Evolutionary conservation across 768 basidiomycete genomes (phyloP).

Genomic region (Tylopilus subfusipes): DNA sequence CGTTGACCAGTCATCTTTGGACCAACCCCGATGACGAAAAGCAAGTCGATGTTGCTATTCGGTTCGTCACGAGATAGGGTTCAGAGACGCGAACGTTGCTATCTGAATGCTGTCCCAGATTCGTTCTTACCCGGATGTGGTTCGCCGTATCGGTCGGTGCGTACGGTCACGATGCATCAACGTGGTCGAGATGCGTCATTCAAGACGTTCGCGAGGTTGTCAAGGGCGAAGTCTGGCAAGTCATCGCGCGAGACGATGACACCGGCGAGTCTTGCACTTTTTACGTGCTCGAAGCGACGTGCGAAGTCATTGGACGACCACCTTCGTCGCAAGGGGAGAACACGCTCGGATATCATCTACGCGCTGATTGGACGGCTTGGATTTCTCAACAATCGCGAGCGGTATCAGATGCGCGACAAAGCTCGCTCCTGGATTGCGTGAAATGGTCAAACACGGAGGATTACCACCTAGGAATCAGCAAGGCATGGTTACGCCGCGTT

Average conservation of each 20-base stretch:
- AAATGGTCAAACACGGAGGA: conserved; percentile 73
- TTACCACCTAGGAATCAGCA: conserved; percentile 64
- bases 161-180: conserved; percentile 26
- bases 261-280: conserved; percentile 32
- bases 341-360: conserved; percentile 26
- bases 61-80: conserved; percentile 38
- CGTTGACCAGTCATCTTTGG: conserved; percentile 52
- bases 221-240: conserved; percentile 56
- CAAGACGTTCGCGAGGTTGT: conserved; percentile 52
- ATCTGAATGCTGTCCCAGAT: conserved; percentile 40
- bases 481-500: conserved; percentile 53
- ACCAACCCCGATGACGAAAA: conserved; percentile 53
- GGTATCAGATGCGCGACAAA: background rate
- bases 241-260: conserved; percentile 33
- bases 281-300: conserved; percentile 67
- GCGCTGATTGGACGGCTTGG: conserved; percentile 67
- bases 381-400: conserved; percentile 32
- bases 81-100: background rate
- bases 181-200: conserved; percentile 39
- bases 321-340: conserved; percentile 5
- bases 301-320: conserved; percentile 61
- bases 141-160: conserved; percentile 56
- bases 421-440: conserved; percentile 34
- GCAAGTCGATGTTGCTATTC: conserved; percentile 53
- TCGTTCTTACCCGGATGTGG: conserved; percentile 59